Base-by-base conservation (phyloP, 345 rosid genomes). In the Camelina laxa region DNA sequence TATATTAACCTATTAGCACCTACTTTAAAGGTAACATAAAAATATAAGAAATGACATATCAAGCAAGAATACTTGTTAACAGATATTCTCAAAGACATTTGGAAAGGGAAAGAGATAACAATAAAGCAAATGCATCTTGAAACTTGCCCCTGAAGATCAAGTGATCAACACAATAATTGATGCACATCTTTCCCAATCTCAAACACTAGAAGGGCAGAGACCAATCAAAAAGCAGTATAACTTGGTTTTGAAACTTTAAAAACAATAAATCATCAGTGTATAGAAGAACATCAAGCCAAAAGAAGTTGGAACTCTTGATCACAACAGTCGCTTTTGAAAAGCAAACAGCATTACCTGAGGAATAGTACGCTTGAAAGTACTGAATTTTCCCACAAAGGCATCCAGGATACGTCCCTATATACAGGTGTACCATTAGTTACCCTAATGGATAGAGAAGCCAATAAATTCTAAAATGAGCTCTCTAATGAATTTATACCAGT, bases 351-450 rank as follows among this genome's bases (percentile, higher is more conserved):
- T 78, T 88, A 96, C 99, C 98, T 92, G 99, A 8, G 99, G 99
- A 81, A 96, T 88, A 13, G 96, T 96, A 21, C 89, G 96, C 90
- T 96, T 96, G 84, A 96, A 92, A 79, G 97, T 86, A 76, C 96
- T 91, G 83, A 96, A 96, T 70, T 92, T 96, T 21, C 99, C 99
- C 79, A 96, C 96, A 87, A 96, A 96, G 65, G 98, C 97, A 87
- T 96, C 99, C 86, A 96, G 79, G 70, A 96, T 92, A 49, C 91
- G 94, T 48, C 99, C 98, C 99, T 95, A 73, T 44, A 76, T 42
- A 53, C 73, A 83, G 70, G 56, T 30, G 58, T 45, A 73, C 30
- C 54, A 69, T 51, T 81, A 17, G 72, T 53, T 50, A n/a, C 35
- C 41, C 60, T 57, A 65, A 57, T 71, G 41, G 33, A 36, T 17